A percentile compares a stretch with the other conserved stretches of the same genome.
Evolutionary conservation across 2,329 filamentous ascomycete genomes (phyloP).

Genomic region (Diaporthe ampelina): DNA sequence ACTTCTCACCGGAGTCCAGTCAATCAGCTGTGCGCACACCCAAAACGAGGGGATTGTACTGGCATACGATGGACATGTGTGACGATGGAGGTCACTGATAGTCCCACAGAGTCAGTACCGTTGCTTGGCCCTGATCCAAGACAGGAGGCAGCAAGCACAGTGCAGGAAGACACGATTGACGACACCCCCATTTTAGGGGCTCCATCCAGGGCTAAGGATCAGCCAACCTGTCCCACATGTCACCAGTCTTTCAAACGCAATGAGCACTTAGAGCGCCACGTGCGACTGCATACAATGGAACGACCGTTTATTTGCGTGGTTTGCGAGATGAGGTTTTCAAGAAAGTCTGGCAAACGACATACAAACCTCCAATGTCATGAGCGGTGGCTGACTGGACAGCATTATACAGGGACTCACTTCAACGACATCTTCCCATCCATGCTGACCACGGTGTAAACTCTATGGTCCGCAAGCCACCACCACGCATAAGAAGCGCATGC

Average conservation of each 20-base stretch:
- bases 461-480: neutral
- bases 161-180: neutral
- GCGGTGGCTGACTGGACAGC: neutral
- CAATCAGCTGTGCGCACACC: no score
- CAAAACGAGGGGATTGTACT: no score
- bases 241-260: neutral
- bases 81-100: no score
- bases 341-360: neutral
- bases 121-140: no score
- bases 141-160: neutral
- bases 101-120: no score
- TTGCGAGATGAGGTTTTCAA: neutral
- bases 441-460: neutral
- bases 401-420: neutral
- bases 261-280: neutral
- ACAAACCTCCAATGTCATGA: neutral
- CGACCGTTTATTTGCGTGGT: slow-evolving; percentile 1
- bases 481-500: neutral
- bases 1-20: no score
- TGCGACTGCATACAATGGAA: neutral
- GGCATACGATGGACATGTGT: no score
- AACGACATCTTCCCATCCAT: neutral
- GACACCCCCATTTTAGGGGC: neutral
- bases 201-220: neutral
- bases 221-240: neutral